phyloP scores from a whole-genome alignment of 768 basidiomycete species.

The Psilocybe tampanensis region DNA sequence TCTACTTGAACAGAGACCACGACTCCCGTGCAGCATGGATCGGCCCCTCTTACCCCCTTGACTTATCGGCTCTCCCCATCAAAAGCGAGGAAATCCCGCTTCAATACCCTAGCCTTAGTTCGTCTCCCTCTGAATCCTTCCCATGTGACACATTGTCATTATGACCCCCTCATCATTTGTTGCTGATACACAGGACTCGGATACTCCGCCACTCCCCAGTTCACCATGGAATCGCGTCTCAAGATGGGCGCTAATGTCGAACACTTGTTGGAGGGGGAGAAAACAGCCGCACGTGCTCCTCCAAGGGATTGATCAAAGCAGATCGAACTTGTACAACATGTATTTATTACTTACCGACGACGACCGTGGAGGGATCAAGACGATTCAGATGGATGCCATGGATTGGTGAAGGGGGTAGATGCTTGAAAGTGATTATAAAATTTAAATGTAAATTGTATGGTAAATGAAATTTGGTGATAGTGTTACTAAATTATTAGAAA shows the following conservation, averaged over 20 bases:
- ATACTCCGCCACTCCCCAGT: conserved; percentile 58
- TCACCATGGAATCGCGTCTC: conserved; percentile 62
- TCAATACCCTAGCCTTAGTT: conserved; percentile 70
- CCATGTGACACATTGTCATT: no score
- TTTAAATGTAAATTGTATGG: no score
- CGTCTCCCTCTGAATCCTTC: conserved; percentile 24
- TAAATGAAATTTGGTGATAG: no score
- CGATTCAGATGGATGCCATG: no score
- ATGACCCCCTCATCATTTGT: neutral
- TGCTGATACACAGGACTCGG: conserved; percentile 55
- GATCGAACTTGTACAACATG: no score
- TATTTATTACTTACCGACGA: no score
- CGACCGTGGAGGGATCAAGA: no score
- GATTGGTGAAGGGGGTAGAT: no score
- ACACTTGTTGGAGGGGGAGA: conserved; percentile 56
- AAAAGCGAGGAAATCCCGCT: conserved; percentile 55
- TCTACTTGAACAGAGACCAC: conserved; percentile 60
- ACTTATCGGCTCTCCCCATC: conserved; percentile 59
- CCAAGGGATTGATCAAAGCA: conserved; percentile 23
- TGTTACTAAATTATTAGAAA: no score
- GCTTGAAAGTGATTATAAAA: no score
- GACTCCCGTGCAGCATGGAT: conserved; percentile 74
- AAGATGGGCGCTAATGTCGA: conserved; percentile 66
- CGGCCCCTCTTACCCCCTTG: conserved; percentile 68
- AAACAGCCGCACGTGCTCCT: conserved; percentile 71